Conservation (phyloP, 2,329 filamentous ascomycete genomes). For the Lachnellula hyalina region DNA sequence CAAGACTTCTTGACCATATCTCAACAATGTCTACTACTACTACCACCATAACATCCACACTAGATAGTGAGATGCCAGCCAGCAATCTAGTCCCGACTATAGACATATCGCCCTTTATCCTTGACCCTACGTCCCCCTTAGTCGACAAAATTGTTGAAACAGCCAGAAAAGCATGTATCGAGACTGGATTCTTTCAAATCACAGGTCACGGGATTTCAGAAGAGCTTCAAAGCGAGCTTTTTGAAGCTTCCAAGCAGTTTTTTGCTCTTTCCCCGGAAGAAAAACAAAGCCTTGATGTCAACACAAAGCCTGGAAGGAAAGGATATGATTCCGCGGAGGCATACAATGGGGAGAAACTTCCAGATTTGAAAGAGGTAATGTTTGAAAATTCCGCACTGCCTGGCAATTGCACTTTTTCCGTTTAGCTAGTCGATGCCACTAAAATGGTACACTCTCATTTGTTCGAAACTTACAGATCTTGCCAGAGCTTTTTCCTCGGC, state of each 20-base stretch:
- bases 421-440: background rate
- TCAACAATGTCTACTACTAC: background rate
- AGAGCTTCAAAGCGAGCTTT: conserved; percentile 35
- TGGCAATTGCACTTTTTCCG: background rate
- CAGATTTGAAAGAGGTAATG: conserved; percentile 41
- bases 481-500: conserved; percentile 36
- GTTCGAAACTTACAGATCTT: background rate
- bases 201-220: conserved; percentile 40
- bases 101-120: conserved; percentile 20
- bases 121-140: conserved; percentile 10
- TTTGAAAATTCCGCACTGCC: background rate
- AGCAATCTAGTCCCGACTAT: conserved; percentile 17
- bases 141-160: conserved; percentile 29
- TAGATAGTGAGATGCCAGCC: background rate
- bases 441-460: background rate
- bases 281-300: conserved; percentile 38
- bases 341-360: conserved; percentile 38
- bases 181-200: conserved; percentile 50
- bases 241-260: conserved; percentile 38
- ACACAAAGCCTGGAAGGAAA: conserved; percentile 30
- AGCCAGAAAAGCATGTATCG: conserved; percentile 39
- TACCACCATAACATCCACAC: background rate
- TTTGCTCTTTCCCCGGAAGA: conserved; percentile 43
- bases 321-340: background rate
- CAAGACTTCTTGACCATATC: background rate